Evolutionary conservation across 495 filamentous ascomycete genomes (phyloP).

Genomic region (Monascus purpureus): DNA sequence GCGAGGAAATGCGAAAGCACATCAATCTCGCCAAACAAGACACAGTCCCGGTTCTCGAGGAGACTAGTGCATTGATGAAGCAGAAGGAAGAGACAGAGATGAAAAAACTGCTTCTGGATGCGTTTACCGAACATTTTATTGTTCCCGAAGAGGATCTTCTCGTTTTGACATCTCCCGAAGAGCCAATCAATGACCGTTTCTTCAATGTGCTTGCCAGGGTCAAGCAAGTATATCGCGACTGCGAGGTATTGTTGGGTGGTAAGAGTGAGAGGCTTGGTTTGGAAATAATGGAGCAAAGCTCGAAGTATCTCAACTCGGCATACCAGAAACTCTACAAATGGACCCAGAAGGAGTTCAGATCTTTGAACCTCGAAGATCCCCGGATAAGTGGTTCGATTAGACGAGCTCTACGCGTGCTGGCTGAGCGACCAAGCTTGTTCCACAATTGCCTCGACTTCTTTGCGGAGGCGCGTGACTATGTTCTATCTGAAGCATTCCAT

Average conservation of each 20-base stretch:
- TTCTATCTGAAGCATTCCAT: conserved; percentile 83
- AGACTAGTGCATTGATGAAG: conserved; percentile 57
- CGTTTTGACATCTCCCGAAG: conserved; percentile 56
- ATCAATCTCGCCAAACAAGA: conserved; percentile 60
- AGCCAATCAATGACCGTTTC: conserved; percentile 75
- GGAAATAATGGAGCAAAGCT: conserved; percentile 83
- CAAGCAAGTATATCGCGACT: conserved; percentile 79
- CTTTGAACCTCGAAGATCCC: conserved; percentile 84
- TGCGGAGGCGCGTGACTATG: conserved; percentile 75
- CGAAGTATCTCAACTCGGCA: conserved; percentile 70
- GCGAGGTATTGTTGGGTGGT: conserved; percentile 73
- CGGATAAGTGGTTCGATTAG: conserved; percentile 81
- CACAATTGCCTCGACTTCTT: conserved; percentile 91
- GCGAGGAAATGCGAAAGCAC: conserved; percentile 66
- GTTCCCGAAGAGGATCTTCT: conserved; percentile 67
- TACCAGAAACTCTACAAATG: conserved; percentile 93
- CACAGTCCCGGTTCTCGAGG: conserved; percentile 62
- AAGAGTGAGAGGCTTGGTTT: conserved; percentile 77
- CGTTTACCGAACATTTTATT: conserved; percentile 74
- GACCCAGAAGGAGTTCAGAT: conserved; percentile 89
- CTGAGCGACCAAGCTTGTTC: conserved; percentile 80
- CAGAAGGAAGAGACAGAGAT: conserved; percentile 67
- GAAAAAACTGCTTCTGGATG: conserved; percentile 73
- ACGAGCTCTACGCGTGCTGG: conserved; percentile 71
- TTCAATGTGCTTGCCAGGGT: conserved; percentile 67